Conservation (phyloP, 108 stramenopile genomes). For the Parietichytrium sp. region DNA sequence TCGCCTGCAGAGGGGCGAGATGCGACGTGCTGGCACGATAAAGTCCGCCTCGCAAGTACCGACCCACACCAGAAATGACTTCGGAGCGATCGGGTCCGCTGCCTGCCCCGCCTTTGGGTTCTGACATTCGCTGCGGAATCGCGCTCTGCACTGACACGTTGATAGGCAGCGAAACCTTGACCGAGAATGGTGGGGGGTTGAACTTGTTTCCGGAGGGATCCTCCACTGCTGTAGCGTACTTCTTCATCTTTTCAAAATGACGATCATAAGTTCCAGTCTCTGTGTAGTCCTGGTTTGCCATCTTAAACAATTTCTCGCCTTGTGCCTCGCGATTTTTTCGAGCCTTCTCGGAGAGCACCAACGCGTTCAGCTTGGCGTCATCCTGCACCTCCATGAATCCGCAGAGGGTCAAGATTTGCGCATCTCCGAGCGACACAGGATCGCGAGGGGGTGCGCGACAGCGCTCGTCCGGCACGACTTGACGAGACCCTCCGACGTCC, state of each 20-base stretch:
- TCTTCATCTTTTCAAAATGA: not conserved
- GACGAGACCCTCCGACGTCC: constrained; percentile 33
- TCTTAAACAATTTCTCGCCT: not conserved
- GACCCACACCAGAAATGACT: no score
- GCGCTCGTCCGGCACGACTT: constrained; percentile 21
- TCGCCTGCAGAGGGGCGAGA: no score
- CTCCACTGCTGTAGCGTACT: constrained; percentile 9
- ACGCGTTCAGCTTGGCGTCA: not conserved
- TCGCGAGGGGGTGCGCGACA: constrained; percentile 15
- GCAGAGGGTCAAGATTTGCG: constrained; percentile 15
- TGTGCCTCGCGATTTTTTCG: not conserved
- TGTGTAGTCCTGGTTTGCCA: not conserved
- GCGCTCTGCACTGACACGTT: constrained; percentile 5
- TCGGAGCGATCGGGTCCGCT: no score
- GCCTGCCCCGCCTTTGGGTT: not conserved
- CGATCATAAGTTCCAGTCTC: constrained; percentile 9
- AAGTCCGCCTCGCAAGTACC: no score
- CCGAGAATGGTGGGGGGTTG: not conserved
- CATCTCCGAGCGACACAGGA: not conserved
- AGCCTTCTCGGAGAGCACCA: not conserved
- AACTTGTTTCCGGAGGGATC: not conserved
- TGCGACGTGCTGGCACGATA: no score
- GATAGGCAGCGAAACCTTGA: constrained; percentile 13
- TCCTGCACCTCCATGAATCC: not conserved
- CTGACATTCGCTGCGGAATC: not conserved